Conservation (phyloP, 305 asterid genomes). For the Salvia sclarea region DNA sequence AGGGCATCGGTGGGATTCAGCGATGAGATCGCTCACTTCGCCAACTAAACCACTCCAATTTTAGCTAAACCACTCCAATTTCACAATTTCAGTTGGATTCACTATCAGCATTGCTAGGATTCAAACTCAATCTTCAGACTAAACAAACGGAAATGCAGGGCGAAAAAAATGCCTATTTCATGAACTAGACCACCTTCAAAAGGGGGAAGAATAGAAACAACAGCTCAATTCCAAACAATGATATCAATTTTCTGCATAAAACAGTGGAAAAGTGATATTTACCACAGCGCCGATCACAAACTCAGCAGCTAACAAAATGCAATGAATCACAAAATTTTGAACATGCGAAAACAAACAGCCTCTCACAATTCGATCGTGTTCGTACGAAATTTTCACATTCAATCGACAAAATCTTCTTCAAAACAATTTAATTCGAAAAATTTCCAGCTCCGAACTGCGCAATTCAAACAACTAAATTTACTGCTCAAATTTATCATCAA, state of each 20-base stretch:
- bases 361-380: slow-evolving; percentile 11
- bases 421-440: background rate
- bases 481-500: background rate
- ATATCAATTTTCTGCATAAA: background rate
- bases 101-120: too few relatives aligned
- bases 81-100: too few relatives aligned
- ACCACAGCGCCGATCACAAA: background rate
- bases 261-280: background rate
- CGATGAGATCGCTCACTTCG: background rate
- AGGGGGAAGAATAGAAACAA: background rate
- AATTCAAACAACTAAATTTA: slow-evolving; percentile 5
- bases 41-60: background rate
- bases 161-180: background rate
- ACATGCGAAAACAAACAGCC: background rate
- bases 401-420: background rate
- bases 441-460: background rate
- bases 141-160: too few relatives aligned
- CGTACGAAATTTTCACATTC: background rate
- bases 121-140: too few relatives aligned
- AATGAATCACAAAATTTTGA: background rate
- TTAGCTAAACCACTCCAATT: too few relatives aligned
- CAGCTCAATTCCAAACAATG: background rate
- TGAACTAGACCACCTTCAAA: background rate
- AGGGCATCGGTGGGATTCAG: background rate
- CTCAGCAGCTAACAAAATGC: background rate